Conservation (phyloP, 331 rosid genomes). For the Saraca asoca region DNA sequence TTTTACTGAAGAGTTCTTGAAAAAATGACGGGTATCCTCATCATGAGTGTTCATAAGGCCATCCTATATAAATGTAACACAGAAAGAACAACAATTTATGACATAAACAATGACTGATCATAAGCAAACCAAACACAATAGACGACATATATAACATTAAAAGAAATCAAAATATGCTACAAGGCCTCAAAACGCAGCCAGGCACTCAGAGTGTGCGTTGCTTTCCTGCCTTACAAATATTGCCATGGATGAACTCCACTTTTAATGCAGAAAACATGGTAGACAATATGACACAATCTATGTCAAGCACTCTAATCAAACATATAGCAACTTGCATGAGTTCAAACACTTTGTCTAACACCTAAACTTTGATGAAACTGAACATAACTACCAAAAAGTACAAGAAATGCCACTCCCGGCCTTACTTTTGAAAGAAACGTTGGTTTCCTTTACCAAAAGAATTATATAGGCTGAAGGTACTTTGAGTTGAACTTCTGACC, state of each 20-base stretch:
- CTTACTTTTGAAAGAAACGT: neutral
- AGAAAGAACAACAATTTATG: slow-evolving; percentile 15
- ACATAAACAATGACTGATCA: too few relatives aligned
- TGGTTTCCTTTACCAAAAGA: neutral
- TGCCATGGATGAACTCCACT: neutral
- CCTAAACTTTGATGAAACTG: slow-evolving; percentile 8
- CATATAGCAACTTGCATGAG: neutral
- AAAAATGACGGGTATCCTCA: slow-evolving; percentile 80
- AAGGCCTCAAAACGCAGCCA: neutral
- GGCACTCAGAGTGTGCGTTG: neutral
- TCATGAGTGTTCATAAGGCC: slow-evolving; percentile 74
- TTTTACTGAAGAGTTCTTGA: slow-evolving; percentile 78
- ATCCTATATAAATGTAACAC: slow-evolving; percentile 48
- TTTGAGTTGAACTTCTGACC: neutral
- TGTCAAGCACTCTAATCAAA: slow-evolving; percentile 1
- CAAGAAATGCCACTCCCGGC: slow-evolving; percentile 1
- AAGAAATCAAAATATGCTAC: slow-evolving; percentile 10
- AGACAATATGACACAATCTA: neutral
- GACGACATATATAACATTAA: too few relatives aligned
- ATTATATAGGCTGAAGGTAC: neutral
- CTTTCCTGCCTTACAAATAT: slow-evolving; percentile 11
- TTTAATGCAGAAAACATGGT: neutral
- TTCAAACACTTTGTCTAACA: neutral
- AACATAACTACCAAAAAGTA: neutral
- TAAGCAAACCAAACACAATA: too few relatives aligned